Conservation (phyloP, 352 stramenopile species). For the Aphanomyces astaci region DNA sequence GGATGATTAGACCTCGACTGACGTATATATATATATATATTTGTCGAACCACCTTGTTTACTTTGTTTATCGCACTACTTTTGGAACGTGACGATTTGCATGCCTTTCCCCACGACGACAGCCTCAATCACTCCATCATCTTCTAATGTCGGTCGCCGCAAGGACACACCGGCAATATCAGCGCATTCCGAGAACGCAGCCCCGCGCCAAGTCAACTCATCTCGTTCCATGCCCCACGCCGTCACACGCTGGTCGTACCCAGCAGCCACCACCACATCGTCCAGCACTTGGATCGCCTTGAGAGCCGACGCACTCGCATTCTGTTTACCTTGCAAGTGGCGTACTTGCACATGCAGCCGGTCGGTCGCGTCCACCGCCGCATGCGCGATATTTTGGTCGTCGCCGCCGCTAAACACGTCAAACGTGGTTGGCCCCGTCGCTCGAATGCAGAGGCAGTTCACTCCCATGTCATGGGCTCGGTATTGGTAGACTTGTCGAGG, state of each 20-base stretch:
- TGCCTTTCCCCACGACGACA: slow-evolving; percentile 67
- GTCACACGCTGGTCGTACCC: slow-evolving; percentile 85
- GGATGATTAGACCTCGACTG: not conserved
- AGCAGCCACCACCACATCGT: slow-evolving; percentile 41
- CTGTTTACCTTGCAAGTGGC: not conserved
- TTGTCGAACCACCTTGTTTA: too few species aligned
- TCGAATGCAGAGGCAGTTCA: slow-evolving; percentile 54
- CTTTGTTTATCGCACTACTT: slow-evolving; percentile 1
- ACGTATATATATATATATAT: slow-evolving; percentile 13
- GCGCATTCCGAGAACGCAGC: slow-evolving; percentile 68
- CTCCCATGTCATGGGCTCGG: slow-evolving; percentile 75
- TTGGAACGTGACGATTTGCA: slow-evolving; percentile 55
- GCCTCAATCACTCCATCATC: slow-evolving; percentile 24
- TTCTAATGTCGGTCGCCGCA: too few species aligned
- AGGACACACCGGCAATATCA: slow-evolving; percentile 60
- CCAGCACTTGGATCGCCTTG: slow-evolving; percentile 48
- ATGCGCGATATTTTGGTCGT: slow-evolving; percentile 69
- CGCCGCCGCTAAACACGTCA: slow-evolving; percentile 64
- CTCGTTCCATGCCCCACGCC: slow-evolving; percentile 39
- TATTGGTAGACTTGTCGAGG: slow-evolving; percentile 39
- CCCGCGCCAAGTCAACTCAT: slow-evolving; percentile 41
- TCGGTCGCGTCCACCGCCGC: slow-evolving; percentile 26
- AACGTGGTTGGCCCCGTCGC: slow-evolving; percentile 30
- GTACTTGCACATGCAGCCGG: slow-evolving; percentile 22
- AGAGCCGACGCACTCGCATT: slow-evolving; percentile 80